Percentiles rank a stretch among this genome's conserved stretches.
phyloP scores from a whole-genome alignment of 495 filamentous ascomycete genomes.

The Sordaria brevicollis region DNA sequence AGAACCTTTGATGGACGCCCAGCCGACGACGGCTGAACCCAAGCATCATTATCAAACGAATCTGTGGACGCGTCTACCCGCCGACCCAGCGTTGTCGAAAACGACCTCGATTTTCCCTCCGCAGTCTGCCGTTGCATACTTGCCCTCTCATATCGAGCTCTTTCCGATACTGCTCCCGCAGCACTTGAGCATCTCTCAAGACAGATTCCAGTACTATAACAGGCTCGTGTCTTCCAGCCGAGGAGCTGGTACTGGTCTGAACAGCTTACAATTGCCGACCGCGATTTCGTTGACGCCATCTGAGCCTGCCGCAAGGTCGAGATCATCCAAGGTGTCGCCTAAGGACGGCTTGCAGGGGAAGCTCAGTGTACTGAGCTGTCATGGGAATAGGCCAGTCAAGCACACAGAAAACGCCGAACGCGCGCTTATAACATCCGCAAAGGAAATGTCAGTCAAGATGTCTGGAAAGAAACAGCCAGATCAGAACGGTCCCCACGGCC shows the following conservation, averaged over 20 bases:
- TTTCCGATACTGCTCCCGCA: slow-evolving; percentile 40
- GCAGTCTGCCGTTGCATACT: slow-evolving; percentile 18
- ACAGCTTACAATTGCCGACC: slow-evolving; percentile 35
- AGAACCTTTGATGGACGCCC: slow-evolving; percentile 40
- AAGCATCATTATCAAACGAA: slow-evolving; percentile 39
- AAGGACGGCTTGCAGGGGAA: slow-evolving; percentile 33
- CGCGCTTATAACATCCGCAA: slow-evolving; percentile 41
- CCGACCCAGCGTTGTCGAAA: slow-evolving; percentile 15
- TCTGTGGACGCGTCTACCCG: slow-evolving; percentile 27
- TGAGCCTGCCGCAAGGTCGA: slow-evolving; percentile 37
- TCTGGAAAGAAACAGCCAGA: slow-evolving; percentile 32
- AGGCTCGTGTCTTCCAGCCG: slow-evolving; percentile 40
- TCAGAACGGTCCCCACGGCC: slow-evolving; percentile 16
- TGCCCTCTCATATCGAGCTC: slow-evolving; percentile 32
- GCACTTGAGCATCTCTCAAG: slow-evolving; percentile 39
- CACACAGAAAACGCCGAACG: slow-evolving; percentile 43
- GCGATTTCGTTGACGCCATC: slow-evolving; percentile 34
- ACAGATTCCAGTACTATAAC: slow-evolving; percentile 45
- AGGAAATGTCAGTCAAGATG: slow-evolving; percentile 39
- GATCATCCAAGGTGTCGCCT: slow-evolving; percentile 42
- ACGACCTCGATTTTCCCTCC: slow-evolving; percentile 12
- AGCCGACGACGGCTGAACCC: slow-evolving; percentile 38
- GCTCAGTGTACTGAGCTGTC: slow-evolving; percentile 37
- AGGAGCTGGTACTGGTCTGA: slow-evolving; percentile 33
- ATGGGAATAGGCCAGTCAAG: slow-evolving; percentile 47